Percentiles rank a stretch among this genome's conserved stretches.
Conservation (phyloP, 2,329 filamentous ascomycete genomes). For the Aspergillus costaricaensis region DNA sequence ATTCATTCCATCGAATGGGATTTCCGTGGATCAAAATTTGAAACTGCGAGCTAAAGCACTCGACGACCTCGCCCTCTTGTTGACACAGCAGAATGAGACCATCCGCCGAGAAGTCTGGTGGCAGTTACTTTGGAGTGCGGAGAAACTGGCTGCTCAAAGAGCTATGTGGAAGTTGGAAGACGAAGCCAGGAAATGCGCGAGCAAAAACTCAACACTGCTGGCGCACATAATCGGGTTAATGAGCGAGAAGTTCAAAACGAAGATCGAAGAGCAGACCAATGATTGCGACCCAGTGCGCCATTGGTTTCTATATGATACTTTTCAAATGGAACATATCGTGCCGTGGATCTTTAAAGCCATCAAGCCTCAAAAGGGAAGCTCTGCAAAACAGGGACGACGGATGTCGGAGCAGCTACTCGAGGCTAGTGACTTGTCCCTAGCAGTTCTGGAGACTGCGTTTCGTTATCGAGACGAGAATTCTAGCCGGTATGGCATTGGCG, state of each 20-base stretch:
- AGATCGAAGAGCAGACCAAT: constrained; percentile 63
- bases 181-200: constrained; percentile 59
- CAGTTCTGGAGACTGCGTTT: constrained; percentile 63
- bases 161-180: constrained; percentile 82
- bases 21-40: constrained; percentile 80
- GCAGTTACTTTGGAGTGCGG: constrained; percentile 83
- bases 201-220: constrained; percentile 69
- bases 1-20: constrained; percentile 71
- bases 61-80: constrained; percentile 70
- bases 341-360: constrained; percentile 78
- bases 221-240: constrained; percentile 74
- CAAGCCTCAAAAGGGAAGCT: constrained; percentile 68
- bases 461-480: constrained; percentile 73
- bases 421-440: constrained; percentile 72
- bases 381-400: constrained; percentile 53
- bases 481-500: constrained; percentile 69
- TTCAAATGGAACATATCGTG: constrained; percentile 71
- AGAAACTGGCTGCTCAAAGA: constrained; percentile 80
- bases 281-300: constrained; percentile 79
- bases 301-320: constrained; percentile 79
- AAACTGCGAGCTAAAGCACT: constrained; percentile 71
- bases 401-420: constrained; percentile 59
- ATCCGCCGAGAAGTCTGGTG: constrained; percentile 72
- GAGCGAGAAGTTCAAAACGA: constrained; percentile 73
- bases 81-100: constrained; percentile 63